Conservation (phyloP, 306 rosid genomes). For the Chamaecrista fasciculata region DNA sequence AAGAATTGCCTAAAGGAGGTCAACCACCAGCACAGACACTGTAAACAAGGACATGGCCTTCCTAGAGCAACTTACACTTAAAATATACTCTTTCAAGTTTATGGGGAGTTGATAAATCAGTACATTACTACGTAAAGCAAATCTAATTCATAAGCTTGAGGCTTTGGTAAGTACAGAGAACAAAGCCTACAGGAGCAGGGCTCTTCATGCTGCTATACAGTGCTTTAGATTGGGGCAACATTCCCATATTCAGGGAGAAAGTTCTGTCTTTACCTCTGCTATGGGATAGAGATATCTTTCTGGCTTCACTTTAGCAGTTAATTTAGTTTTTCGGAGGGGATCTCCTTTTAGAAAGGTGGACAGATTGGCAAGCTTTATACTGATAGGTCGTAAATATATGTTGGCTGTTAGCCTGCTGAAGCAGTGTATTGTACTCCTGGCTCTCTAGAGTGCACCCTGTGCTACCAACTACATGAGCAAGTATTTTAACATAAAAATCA, state of each 20-base stretch:
- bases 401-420: background rate
- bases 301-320: background rate
- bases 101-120: background rate
- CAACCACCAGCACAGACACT: background rate
- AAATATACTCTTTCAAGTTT: background rate
- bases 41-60: background rate
- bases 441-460: background rate
- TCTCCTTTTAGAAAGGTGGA: background rate
- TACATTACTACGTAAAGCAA: background rate
- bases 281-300: background rate
- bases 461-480: background rate
- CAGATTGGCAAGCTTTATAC: background rate
- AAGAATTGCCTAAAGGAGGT: background rate
- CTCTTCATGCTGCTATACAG: background rate
- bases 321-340: background rate
- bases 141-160: background rate
- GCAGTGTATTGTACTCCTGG: background rate
- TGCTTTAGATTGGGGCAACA: background rate
- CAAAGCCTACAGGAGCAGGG: background rate
- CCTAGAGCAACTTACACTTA: background rate
- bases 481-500: background rate
- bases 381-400: background rate
- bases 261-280: background rate
- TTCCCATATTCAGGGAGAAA: background rate
- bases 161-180: background rate